Base-by-base conservation (phyloP, 305 asterid species). In the Salvia sclarea region DNA sequence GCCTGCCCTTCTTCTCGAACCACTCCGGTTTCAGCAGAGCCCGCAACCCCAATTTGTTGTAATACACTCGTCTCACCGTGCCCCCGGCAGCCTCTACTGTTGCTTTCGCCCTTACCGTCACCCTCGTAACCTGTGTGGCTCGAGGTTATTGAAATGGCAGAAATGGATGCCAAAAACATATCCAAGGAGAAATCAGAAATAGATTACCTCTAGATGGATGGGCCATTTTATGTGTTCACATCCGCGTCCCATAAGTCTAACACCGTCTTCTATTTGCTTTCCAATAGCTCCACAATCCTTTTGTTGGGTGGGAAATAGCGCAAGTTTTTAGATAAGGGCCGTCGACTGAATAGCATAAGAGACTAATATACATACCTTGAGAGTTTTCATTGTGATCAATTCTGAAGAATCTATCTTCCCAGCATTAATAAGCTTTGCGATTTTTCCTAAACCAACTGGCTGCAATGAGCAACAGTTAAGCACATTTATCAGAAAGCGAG, bases 341-440 rank as follows among this genome's bases (percentile, higher is more conserved):
- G 28, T 53, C 64, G 52, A 18, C 35, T 64, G 63, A 45, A 40
- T 28, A 56, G 57, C 6, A 43, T 6, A 17, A 43, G 43, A 66
- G 56, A 57, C 21, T 58, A 44, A 43, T 25, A 30, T 11, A 16
- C 65, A 12, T 76, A 88, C 98, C 92, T 94, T 89, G 61, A 91
- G 95, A 63, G 88, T 94, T 83, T 87, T 94, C 98, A 89, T 91
- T n/a, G 96, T 91, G 78, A 94, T 94, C 79, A 94, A 77, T 78
- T 89, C 98, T 54, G 98, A 94, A 35, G 98, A 94, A 78, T 94
- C 98, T 59, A 91, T 94, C 77, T 91, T 86, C 82, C 97, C 97
- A 20, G 93, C 92, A 85, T 94, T 94, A 70, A 94, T 94, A 62
- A 91, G 89, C 77, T 83, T 87, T 47, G 96, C 97, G 28, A 94